A percentile compares a stretch with the other conserved stretches of the same genome.
These are phyloP conservation scores for Lyophyllum atratum DNA, from an alignment of 768 basidiomycete genomes.

Conservation along the genomic window DNA sequence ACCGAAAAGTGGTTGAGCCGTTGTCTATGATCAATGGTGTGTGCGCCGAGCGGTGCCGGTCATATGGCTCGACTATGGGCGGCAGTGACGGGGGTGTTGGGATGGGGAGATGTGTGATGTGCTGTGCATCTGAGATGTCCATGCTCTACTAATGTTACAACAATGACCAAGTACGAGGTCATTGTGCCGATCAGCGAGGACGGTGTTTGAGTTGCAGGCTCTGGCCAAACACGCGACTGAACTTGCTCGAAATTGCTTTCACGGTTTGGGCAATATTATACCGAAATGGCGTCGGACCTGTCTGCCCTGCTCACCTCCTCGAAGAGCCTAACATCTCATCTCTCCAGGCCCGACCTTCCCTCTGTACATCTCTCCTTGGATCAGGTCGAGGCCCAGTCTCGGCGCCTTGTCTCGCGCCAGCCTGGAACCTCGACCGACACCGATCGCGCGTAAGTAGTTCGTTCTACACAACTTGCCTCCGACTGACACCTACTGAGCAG, in stretches of 20 bases:
- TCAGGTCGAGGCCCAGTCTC: slow-evolving; percentile 92
- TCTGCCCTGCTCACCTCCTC: slow-evolving; percentile 73
- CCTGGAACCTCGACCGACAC: slow-evolving; percentile 62
- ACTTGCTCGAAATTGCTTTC: neutral
- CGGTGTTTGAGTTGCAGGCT: neutral
- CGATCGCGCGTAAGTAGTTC: slow-evolving; percentile 68
- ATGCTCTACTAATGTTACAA: neutral
- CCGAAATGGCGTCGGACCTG: slow-evolving; percentile 50
- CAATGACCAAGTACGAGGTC: neutral
- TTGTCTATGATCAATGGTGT: slow-evolving; percentile 88
- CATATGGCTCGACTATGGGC: slow-evolving; percentile 45
- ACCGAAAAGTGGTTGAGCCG: slow-evolving; percentile 79
- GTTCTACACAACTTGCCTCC: slow-evolving; percentile 1
- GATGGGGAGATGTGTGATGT: slow-evolving; percentile 18
- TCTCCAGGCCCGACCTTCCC: slow-evolving; percentile 81
- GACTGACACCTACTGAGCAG: slow-evolving; percentile 35
- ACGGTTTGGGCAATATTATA: neutral
- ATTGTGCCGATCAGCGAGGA: neutral
- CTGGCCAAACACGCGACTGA: neutral
- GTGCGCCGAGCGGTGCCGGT: slow-evolving; percentile 44
- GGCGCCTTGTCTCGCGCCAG: slow-evolving; percentile 77
- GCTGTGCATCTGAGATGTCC: slow-evolving; percentile 5
- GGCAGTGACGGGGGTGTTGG: slow-evolving; percentile 20
- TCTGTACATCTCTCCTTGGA: slow-evolving; percentile 88
- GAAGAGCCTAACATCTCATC: slow-evolving; percentile 73